A percentile compares a stretch with the other conserved stretches of the same genome.
Evolutionary conservation across 2,329 filamentous ascomycete species (phyloP).

Genomic region (Venturia pyrina): DNA sequence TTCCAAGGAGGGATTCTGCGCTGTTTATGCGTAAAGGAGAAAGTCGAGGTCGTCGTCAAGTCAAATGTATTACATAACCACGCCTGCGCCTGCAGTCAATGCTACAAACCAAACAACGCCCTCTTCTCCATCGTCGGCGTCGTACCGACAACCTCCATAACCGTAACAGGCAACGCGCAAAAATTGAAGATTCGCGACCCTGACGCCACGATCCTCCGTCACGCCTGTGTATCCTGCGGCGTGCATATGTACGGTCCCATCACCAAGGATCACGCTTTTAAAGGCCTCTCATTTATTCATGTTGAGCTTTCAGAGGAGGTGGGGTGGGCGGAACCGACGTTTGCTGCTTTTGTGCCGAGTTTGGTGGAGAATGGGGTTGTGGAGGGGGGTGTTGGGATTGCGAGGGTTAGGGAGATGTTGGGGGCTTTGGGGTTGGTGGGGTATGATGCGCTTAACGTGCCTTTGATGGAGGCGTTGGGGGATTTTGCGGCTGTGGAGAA

Average conservation of each 20-base stretch:
- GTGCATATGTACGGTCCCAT: conserved; percentile 57
- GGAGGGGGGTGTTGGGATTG: conserved; percentile 45
- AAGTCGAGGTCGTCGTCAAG: conserved; percentile 47
- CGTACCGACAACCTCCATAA: conserved; percentile 44
- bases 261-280: conserved; percentile 54
- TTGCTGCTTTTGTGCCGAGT: conserved; percentile 57
- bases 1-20: neutral
- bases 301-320: conserved; percentile 46
- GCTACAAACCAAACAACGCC: conserved; percentile 56
- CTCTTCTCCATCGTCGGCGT: conserved; percentile 58
- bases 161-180: conserved; percentile 45
- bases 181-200: conserved; percentile 50
- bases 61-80: conserved; percentile 59
- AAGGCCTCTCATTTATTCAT: conserved; percentile 61
- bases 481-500: neutral
- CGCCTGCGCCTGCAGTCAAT: conserved; percentile 61
- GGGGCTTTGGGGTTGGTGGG: conserved; percentile 46
- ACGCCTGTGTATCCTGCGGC: conserved; percentile 52
- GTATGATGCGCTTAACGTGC: conserved; percentile 53
- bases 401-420: conserved; percentile 44
- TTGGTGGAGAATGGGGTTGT: conserved; percentile 54
- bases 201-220: conserved; percentile 48
- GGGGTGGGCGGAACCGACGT: conserved; percentile 65
- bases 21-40: conserved; percentile 48
- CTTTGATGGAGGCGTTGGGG: conserved; percentile 46